Evolutionary conservation across 495 filamentous ascomycete species (phyloP), one percentile per base, ranked within the genome.

Genomic region (Margaritispora aquatica): DNA sequence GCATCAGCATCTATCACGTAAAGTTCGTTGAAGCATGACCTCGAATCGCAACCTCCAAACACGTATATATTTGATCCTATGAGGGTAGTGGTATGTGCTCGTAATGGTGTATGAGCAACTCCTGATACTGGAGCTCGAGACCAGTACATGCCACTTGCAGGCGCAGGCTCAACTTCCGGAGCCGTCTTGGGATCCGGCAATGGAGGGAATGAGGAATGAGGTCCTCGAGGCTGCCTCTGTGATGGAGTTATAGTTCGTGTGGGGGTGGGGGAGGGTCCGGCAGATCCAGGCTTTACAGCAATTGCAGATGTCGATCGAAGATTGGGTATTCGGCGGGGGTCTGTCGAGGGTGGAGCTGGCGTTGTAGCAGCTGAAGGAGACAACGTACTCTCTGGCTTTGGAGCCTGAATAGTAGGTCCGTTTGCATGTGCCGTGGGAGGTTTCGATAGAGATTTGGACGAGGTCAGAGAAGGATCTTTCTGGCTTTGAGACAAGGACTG

Each of bases 71-170:
- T 84, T 49, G 76, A 82, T 5, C 82, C 84, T 11, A 85, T 71
- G 19, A 84, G 70, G 21, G 83, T 84, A 15, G 78, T 82, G 27
- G 82, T 85, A 70, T 87, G 84, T 23, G 84, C 84, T 34, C 84
- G 79, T 41, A 85, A 68, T 9, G 81, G 74, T 20, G 77, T 79
- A 60, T 82, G 82, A 31, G 80, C 67, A 15, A 76, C 67, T 10
- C 84, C 84, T 3, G 81, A 84, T 9, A 75, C 71, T 1, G 78
- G 78, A 17, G 82, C 83, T 41, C 75, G 76, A 54, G 80, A 83
- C 84, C 84, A 87, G 71, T 87, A 87, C 84, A 87, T 87, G 48
- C 84, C 84, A 46, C 80, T 82, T 19, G 84, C 80, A n/a, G 84
- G 84, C 10, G 84, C 82, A 2, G 75, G 72, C 3, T 75, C 76